Conservation (phyloP, 176 grass and related monocot genomes). For the Secale cereale region DNA sequence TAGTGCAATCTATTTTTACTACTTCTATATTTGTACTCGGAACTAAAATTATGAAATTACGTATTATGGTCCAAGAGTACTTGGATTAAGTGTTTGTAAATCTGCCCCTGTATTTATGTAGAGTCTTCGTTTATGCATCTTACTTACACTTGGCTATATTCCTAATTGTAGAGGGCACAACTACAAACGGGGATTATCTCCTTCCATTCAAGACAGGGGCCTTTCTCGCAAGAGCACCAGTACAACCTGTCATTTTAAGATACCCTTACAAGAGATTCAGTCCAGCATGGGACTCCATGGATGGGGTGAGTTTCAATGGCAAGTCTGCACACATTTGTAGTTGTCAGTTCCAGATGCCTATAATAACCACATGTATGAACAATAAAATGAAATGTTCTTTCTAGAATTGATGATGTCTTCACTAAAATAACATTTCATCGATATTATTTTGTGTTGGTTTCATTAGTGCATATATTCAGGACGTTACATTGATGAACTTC, state of each 20-base stretch:
- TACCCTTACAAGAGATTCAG: conserved; percentile 89
- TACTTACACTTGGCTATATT: neutral
- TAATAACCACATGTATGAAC: neutral
- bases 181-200: conserved; percentile 94
- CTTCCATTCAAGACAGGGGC: conserved; percentile 94
- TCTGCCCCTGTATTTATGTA: neutral
- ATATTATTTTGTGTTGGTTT: neutral
- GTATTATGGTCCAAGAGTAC: neutral
- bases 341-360: neutral
- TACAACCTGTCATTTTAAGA: conserved; percentile 79
- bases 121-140: neutral
- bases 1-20: neutral
- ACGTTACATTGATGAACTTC: neutral
- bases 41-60: neutral
- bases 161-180: conserved; percentile 73
- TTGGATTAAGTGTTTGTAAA: neutral
- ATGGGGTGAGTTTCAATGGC: conserved; percentile 54
- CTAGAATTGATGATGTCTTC: neutral
- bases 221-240: conserved; percentile 81
- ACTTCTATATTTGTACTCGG: neutral
- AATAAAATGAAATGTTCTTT: neutral
- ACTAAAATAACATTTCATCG: neutral
- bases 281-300: conserved; percentile 94
- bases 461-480: neutral
- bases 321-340: neutral